Evolutionary conservation across 352 stramenopile species (phyloP).

Genomic region (Pythium scleroteichum): DNA sequence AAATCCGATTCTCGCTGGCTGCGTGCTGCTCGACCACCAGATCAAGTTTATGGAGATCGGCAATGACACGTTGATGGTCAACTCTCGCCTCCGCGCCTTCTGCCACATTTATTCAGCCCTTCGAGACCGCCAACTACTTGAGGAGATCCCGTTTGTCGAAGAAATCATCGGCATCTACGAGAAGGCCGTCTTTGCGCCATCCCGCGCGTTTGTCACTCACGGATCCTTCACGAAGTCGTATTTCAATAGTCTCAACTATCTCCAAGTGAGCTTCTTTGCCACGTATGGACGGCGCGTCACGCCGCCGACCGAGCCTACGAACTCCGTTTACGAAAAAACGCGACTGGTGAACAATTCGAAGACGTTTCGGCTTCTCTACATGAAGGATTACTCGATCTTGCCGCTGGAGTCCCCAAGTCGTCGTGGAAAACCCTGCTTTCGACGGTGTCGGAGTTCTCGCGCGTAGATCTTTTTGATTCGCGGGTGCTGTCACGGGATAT

Average conservation of each 20-base stretch:
- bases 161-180: conserved; percentile 31
- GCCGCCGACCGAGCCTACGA: background rate
- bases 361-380: background rate
- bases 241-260: conserved; percentile 31
- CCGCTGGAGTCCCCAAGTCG: background rate
- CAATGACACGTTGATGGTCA: conserved; percentile 31
- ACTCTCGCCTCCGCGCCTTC: conserved; percentile 26
- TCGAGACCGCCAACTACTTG: conserved; percentile 16
- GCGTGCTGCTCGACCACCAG: conserved; percentile 30
- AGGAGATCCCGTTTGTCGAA: conserved; percentile 30
- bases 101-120: conserved; percentile 34
- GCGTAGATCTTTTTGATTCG: conserved; percentile 30
- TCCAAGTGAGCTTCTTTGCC: conserved; percentile 23
- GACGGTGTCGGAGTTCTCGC: conserved; percentile 14
- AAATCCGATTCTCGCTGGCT: conserved; percentile 35
- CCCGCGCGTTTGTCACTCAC: conserved; percentile 20
- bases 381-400: conserved; percentile 3
- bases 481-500: conserved; percentile 35
- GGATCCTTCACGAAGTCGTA: conserved; percentile 31
- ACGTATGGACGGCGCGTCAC: conserved; percentile 12
- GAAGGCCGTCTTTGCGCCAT: conserved; percentile 31
- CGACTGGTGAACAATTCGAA: background rate
- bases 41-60: conserved; percentile 31
- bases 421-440: conserved; percentile 5
- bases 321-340: background rate